A percentile compares a stretch with the other conserved stretches of the same genome.
Conservation (phyloP, 2,329 filamentous ascomycete genomes). For the Aspergillus sp. region DNA sequence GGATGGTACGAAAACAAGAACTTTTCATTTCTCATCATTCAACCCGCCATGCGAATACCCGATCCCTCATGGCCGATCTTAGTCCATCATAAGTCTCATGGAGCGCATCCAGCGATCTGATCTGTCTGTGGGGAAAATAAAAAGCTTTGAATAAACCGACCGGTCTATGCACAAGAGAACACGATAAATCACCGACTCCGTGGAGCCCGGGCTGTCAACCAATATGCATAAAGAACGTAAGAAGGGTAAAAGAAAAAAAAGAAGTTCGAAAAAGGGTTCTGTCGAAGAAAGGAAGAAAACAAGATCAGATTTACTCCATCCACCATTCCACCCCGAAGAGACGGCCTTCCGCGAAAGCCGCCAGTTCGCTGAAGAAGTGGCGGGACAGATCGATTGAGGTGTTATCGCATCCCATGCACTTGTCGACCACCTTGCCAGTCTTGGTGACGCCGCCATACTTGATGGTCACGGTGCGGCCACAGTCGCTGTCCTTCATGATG, state of each 20-base stretch:
- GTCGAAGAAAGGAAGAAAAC: slow-evolving; percentile 3
- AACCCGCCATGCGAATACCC: not conserved
- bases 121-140: slow-evolving; percentile 1
- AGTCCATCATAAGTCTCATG: not conserved
- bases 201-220: not conserved
- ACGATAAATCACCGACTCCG: not conserved
- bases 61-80: not conserved
- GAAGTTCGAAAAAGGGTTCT: not conserved
- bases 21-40: slow-evolving; percentile 3
- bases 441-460: slow-evolving; percentile 56
- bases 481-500: slow-evolving; percentile 69
- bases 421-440: slow-evolving; percentile 65
- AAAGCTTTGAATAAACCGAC: slow-evolving; percentile 6
- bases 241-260: slow-evolving; percentile 5
- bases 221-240: slow-evolving; percentile 1
- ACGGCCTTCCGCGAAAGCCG: slow-evolving; percentile 36
- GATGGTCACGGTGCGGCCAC: slow-evolving; percentile 67
- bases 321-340: slow-evolving; percentile 42
- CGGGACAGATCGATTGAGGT: slow-evolving; percentile 60
- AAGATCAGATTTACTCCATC: slow-evolving; percentile 28
- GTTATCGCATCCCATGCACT: slow-evolving; percentile 66
- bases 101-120: not conserved
- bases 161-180: slow-evolving; percentile 3
- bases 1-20: not conserved
- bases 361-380: slow-evolving; percentile 55